Base-by-base conservation (phyloP, 352 stramenopile genomes). In the Globisporangium echinulatum region DNA sequence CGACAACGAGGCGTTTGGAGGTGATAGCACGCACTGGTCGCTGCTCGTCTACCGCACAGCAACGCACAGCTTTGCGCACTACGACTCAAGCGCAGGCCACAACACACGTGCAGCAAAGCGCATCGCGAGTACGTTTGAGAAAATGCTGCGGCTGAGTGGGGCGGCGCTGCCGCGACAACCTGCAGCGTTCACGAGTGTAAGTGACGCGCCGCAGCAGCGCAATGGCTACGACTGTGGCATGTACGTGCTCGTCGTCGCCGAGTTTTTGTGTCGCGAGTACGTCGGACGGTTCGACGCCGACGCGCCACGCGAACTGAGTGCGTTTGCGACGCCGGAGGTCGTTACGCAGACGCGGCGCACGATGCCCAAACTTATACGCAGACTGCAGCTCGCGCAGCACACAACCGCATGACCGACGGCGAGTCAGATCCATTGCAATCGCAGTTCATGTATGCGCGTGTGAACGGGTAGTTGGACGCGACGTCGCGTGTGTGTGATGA, bases 171-270 rank as follows among this genome's bases (percentile, higher is more conserved):
- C 46, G 7, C 15, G 17, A 25, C n/a, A 38, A 14, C 44, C 3
- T n/a, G 54, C 48, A 38, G 14, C 48, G 39, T 59, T 85, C 36
- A 53, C 65, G 54, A 74, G 79, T 25, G 69, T 71, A 19, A 52
- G 14, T 7, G 65, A 84, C 9, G 59, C 71, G 15, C 77, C 82
- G 37, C 85, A 94, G 70, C 85, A 94, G 56, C 62, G 64, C 43
- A 94, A 94, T 54, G 73, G 79, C 19, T 90, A 85, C 64, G 82
- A 94, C 62, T 94, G 85, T 60, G 85, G 85, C 40, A 75, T 92
- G 72, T 92, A 88, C 59, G 82, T 90, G 57, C 71, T 92, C 47
- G 43, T 84, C 1, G 55, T 80, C 42, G 79, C 85, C 36, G 82
- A 92, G 54, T 92, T 72, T 43, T 63, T 92, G 25, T 83, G 67